A percentile compares a stretch with the other conserved stretches of the same genome.
Evolutionary conservation across 2,329 filamentous ascomycete genomes (phyloP).

Genomic region (Alternaria sp.): DNA sequence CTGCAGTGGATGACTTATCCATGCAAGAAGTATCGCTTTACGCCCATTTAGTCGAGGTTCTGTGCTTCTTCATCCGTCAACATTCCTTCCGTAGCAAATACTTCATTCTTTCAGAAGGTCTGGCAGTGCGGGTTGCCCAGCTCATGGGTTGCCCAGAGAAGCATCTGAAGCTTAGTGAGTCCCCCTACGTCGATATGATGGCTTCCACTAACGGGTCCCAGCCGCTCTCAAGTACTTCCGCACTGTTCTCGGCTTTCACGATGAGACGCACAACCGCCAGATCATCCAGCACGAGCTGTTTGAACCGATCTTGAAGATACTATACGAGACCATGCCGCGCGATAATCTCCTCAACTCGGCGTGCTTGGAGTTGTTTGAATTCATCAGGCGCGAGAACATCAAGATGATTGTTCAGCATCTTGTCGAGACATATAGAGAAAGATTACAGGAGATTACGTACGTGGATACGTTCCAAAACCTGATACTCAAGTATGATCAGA

Average conservation of each 20-base stretch:
- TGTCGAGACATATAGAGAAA: constrained; percentile 82
- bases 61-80: constrained; percentile 92
- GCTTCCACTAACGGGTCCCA: constrained; percentile 46
- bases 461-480: constrained; percentile 83
- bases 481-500: constrained; percentile 78
- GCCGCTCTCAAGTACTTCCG: constrained; percentile 94
- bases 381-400: constrained; percentile 67
- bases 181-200: neutral
- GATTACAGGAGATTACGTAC: constrained; percentile 76
- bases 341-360: constrained; percentile 95
- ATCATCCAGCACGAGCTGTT: constrained; percentile 82
- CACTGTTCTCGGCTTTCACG: constrained; percentile 80
- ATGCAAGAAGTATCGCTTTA: constrained; percentile 90
- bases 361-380: constrained; percentile 92
- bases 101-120: constrained; percentile 81
- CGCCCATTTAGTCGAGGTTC: constrained; percentile 87
- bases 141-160: constrained; percentile 85
- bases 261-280: constrained; percentile 89
- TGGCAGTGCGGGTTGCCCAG: constrained; percentile 80
- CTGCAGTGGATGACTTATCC: constrained; percentile 70
- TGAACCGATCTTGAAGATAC: constrained; percentile 81
- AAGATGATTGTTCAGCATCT: constrained; percentile 84
- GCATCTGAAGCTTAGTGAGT: constrained; percentile 84
- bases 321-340: constrained; percentile 83
- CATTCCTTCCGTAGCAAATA: constrained; percentile 86